Base-by-base conservation (phyloP, 2,329 filamentous ascomycete species). In the Botryotinia narcissicola region DNA sequence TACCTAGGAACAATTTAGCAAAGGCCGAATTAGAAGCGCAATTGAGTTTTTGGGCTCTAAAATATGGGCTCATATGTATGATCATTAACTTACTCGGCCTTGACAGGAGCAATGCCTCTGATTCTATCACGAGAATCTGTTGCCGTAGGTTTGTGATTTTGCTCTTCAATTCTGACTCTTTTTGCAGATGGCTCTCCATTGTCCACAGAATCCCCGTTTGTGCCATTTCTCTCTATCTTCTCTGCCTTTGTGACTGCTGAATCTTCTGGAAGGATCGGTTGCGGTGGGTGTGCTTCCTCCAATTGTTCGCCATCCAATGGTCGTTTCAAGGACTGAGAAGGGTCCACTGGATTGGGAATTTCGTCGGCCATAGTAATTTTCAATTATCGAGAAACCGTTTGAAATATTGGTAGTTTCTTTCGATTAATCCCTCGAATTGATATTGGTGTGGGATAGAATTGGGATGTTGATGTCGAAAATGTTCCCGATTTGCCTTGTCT, bases 91-190 rank as follows among this genome's bases (percentile, higher is more conserved):
- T 71, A 81, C 79, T 81, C 80, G 9, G 75, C 70, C 70, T 81
- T 81, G 35, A 82, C 76, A 67, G 78, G 68, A 20, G 80, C 80
- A 42, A 80, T 78, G 37, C 80, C 80, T 69, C 76, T 79, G 1
- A 79, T 74, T 67, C 78, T 80, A 29, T 79, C 80, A 72, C 77
- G 75, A 18, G 73, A 48, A 74, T 79, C 76, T 25, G 70, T 44
- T 85, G 70, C 12, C 25, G 29, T 48, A 25, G 44, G 12, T n/a
- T 51, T 62, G 29, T 48, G 29, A 14, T 73, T 60, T 74, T 86
- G 85, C 60, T 83, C 82, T 20, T 73, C 72, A 74, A 62, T 70
- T 48, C 40, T 74, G 70, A 22, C 63, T 74, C 69, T 79, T 81
- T 68, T 82, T 80, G 62, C 75, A 35, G 60, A 54, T 20, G 62